phyloP scores from a whole-genome alignment of 108 stramenopile genomes.

The Cyclotella kingstonii region DNA sequence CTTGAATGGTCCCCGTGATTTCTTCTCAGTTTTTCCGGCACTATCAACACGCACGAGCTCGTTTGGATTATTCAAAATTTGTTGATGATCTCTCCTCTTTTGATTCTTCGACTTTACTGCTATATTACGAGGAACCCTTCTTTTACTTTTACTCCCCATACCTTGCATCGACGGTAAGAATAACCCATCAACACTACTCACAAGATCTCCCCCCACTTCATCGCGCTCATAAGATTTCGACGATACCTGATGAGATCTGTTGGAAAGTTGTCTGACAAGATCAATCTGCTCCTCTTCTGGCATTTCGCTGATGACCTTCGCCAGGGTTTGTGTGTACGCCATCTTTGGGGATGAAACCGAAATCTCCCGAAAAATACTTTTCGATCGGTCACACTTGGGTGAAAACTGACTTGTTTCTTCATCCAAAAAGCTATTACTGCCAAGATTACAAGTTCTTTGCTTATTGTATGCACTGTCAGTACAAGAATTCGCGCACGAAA shows the following conservation, averaged over 20 bases:
- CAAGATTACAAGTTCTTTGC: background rate
- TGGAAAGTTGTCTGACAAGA: constrained; percentile 3
- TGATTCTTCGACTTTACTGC: constrained; percentile 24
- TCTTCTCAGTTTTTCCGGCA: background rate
- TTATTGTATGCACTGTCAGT: constrained; percentile 12
- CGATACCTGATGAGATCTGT: background rate
- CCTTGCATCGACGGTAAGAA: no score
- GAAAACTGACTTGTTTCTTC: constrained; percentile 1
- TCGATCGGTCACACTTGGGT: background rate
- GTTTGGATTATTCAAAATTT: background rate
- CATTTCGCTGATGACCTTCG: constrained; percentile 5
- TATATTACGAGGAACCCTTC: constrained; percentile 22
- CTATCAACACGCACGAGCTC: background rate
- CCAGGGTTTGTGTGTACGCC: background rate
- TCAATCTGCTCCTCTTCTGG: constrained; percentile 10
- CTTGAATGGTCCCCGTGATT: background rate
- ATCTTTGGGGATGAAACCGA: background rate
- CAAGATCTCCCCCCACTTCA: background rate
- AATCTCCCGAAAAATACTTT: constrained; percentile 4
- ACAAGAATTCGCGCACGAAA: constrained; percentile 20
- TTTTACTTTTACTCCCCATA: background rate
- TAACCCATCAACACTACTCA: constrained; percentile 27
- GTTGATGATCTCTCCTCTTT: background rate
- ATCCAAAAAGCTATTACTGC: constrained; percentile 6
- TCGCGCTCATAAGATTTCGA: background rate